phyloP scores from a whole-genome alignment of 2,329 filamentous ascomycete species.

The Clarireedia paspali region DNA sequence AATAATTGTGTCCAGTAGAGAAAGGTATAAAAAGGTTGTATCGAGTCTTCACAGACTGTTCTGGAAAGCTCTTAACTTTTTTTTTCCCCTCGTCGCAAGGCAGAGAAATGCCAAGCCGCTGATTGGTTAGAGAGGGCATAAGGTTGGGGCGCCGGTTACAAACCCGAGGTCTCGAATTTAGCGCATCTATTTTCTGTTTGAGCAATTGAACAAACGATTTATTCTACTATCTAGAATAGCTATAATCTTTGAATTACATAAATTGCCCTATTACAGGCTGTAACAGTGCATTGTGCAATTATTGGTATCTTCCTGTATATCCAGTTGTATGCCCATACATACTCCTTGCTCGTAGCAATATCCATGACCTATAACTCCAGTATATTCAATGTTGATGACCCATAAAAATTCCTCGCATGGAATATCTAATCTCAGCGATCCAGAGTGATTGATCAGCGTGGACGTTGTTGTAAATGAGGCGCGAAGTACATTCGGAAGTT shows the following conservation, averaged over 20 bases:
- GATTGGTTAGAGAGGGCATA: conserved; percentile 1
- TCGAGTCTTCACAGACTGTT: conserved; percentile 4
- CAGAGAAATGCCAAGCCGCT: background rate
- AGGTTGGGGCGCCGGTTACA: background rate
- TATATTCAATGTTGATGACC: no score
- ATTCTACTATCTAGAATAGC: no score
- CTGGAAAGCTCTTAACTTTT: conserved; percentile 11
- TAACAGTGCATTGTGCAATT: no score
- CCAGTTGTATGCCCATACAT: no score
- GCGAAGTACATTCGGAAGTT: conserved; percentile 33
- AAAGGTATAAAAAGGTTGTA: background rate
- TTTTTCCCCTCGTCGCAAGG: conserved; percentile 2
- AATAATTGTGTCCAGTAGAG: conserved; percentile 1
- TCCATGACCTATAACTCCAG: no score
- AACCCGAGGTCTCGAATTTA: background rate
- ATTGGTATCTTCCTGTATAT: no score
- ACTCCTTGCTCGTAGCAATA: no score
- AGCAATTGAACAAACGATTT: no score
- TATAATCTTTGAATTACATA: no score
- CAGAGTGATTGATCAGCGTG: background rate
- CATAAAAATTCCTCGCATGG: no score
- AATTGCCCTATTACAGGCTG: no score
- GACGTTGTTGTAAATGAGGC: conserved; percentile 23
- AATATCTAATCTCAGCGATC: no score
- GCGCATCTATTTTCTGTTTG: background rate